Base-by-base conservation (phyloP, 148 eudicot species). In the Gaultheria prostrata region DNA sequence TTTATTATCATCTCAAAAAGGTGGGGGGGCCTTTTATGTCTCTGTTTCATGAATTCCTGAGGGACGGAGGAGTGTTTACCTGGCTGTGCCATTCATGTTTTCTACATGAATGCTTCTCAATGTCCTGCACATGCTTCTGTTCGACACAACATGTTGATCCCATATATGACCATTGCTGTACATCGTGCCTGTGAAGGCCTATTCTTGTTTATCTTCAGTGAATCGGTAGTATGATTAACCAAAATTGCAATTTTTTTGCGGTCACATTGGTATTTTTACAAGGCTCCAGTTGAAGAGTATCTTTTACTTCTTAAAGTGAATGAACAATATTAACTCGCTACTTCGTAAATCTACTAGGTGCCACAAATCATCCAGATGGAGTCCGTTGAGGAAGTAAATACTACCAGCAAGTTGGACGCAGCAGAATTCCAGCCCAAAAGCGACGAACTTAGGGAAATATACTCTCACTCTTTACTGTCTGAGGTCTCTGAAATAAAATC, bases 261-360 rank as follows among this genome's bases (percentile, higher is more conserved):
- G 57, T 61, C 80, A 50, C 53, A 59, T 71, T 82, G 39, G 80
- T 5, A 15, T 49, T 11, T 45, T 48, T 20, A 65, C 48, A 50
- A 18, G 21, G 46, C 28, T 49, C 73, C 28, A 50, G 3, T 81
- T 71, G 46, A 51, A 6, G 65, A 11, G 32, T 82, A 33, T 33
- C 43, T 8, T 72, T 24, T 35, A 33, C 24, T 32, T 50, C 26
- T 6, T 39, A 48, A 32, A 30, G 4, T 20, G 35, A 32, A 53
- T 26, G 24, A 28, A 24, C 32, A 18, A n/a, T 79, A 35, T 33
- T 85, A 80, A 85, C 28, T 72, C 56, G 20, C 18, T 81, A 76
- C 33, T 89, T 49, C 79, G 76, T 18, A 59, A 51, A 79, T 59
- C 63, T 74, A 49, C 65, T 88, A 92, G 95, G 95, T 79, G 24